Evolutionary conservation across 129 eudicot genomes (phyloP), one percentile per base, ranked within the genome.

Genomic region (Pittosporum tobira): DNA sequence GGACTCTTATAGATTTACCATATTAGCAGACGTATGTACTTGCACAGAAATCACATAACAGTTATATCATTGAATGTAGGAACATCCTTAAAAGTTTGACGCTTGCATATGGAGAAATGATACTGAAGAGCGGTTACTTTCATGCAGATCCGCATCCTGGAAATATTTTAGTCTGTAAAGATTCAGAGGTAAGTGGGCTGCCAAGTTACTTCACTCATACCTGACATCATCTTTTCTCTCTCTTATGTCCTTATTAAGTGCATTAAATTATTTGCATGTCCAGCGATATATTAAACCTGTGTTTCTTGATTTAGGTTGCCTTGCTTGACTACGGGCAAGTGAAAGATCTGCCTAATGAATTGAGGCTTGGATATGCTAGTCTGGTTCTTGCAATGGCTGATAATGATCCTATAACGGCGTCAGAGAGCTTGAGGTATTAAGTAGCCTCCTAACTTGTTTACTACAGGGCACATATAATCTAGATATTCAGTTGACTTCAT

Each of bases 121-220:
- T 91, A 69, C 79, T 91, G 73, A 86, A 75, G 83, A 86, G 96
- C 45, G 98, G 98, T 56, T 91, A 80, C 94, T 91, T 91, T 69
- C 98, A 91, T 66, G 98, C 98, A 5, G 98, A 91, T 70, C 98
- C 98, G 15, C 98, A 91, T 75, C 98, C 98, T 40, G 98, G 98
- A 61, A 91, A 91, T 68, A 91, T 91, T 59, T 68, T 91, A 62
- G 77, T 91, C 57, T 91, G 98, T 62, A 76, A 71, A 72, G 96
- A 90, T 74, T 91, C 98, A 25, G 78, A 83, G 87, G 98, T 69
- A 73, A 75, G 70, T 59, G 21, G 58, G 34, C 16, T 22, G 28
- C 66, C 27, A 21, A 27, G 44, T 21, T 69, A 36, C 60, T 59
- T 18, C 22, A 36, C 46, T 26, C 18, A 27, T 22, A 51, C 13